These are phyloP conservation scores for Fusarium kyushuense DNA, from an alignment of 2,329 filamentous ascomycete genomes.

Conservation along the genomic window DNA sequence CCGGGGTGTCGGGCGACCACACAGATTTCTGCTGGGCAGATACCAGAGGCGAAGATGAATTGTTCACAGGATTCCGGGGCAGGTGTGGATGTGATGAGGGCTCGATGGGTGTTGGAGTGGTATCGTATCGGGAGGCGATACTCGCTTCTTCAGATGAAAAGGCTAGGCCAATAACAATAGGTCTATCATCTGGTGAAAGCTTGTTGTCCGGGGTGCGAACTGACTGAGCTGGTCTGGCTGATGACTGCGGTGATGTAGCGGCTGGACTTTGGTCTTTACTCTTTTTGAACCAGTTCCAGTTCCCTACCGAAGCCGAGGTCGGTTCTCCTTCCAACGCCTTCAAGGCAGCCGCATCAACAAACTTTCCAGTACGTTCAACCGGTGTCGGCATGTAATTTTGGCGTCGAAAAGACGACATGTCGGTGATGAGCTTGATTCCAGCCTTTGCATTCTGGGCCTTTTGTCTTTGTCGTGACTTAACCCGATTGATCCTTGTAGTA, in stretches of 20 bases:
- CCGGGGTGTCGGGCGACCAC: constrained; percentile 73
- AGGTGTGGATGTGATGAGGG: constrained; percentile 19
- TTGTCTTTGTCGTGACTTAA: constrained; percentile 71
- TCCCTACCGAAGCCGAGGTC: constrained; percentile 65
- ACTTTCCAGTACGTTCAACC: constrained; percentile 57
- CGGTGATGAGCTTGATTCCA: constrained; percentile 77
- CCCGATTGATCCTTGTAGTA: constrained; percentile 57
- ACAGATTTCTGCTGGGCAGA: constrained; percentile 59
- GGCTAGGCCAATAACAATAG: constrained; percentile 78
- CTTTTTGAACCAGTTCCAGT: constrained; percentile 67
- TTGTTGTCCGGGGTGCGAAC: constrained; percentile 54
- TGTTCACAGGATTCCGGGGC: constrained; percentile 10
- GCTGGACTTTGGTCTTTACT: constrained; percentile 51
- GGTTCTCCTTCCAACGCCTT: constrained; percentile 69
- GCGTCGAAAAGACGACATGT: constrained; percentile 68
- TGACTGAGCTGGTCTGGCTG: constrained; percentile 42
- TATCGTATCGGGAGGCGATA: constrained; percentile 58
- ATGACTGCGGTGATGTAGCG: constrained; percentile 44
- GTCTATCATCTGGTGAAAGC: constrained; percentile 76
- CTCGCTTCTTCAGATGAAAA: constrained; percentile 63
- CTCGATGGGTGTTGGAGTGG: constrained; percentile 52
- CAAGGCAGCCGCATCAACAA: constrained; percentile 70
- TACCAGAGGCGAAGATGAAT: constrained; percentile 34
- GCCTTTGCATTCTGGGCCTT: constrained; percentile 70
- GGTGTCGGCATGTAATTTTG: constrained; percentile 54